Evolutionary conservation across 2,329 filamentous ascomycete genomes (phyloP).

Genomic region (Cladophialophora exuberans): DNA sequence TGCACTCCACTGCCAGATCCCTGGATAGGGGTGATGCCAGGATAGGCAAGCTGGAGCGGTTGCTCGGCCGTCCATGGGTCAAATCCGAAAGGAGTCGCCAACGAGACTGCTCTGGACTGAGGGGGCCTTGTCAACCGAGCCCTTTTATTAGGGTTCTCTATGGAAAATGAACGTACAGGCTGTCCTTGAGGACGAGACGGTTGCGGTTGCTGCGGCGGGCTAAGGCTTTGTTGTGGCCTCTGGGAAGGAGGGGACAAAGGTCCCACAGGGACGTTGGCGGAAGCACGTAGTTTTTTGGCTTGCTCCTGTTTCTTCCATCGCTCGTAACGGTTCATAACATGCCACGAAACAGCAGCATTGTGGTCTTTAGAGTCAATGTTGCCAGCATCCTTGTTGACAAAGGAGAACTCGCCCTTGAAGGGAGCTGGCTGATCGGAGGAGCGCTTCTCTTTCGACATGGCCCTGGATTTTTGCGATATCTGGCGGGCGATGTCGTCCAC

Average conservation of each 20-base stretch:
- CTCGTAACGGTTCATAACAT: slow-evolving; percentile 34
- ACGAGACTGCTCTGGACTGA: slow-evolving; percentile 13
- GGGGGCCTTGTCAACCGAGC: slow-evolving; percentile 11
- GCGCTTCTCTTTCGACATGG: slow-evolving; percentile 30
- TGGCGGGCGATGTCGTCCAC: slow-evolving; percentile 7
- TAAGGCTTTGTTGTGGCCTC: slow-evolving; percentile 1
- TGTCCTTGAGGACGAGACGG: slow-evolving; percentile 13
- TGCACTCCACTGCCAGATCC: slow-evolving; percentile 12
- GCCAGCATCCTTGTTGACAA: slow-evolving; percentile 35
- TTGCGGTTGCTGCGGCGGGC: slow-evolving; percentile 8
- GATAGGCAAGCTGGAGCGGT: slow-evolving; percentile 26
- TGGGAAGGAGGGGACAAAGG: slow-evolving; percentile 20
- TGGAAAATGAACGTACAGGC: slow-evolving; percentile 23
- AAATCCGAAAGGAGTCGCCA: slow-evolving; percentile 22
- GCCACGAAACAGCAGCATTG: slow-evolving; percentile 32
- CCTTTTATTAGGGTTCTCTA: slow-evolving; percentile 12
- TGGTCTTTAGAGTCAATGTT: slow-evolving; percentile 34
- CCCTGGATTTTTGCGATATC: slow-evolving; percentile 1
- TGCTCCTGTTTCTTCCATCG: slow-evolving; percentile 34
- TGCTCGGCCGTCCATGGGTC: slow-evolving; percentile 27
- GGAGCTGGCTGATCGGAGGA: slow-evolving; percentile 24
- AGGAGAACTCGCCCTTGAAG: slow-evolving; percentile 33
- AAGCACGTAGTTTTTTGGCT: slow-evolving; percentile 27
- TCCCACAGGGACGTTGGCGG: slow-evolving; percentile 29
- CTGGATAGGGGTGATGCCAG: slow-evolving; percentile 20